A percentile compares a stretch with the other conserved stretches of the same genome.
These are phyloP conservation scores for Adansonia madagascariensis DNA, from an alignment of 441 rosid species.

Conservation along the genomic window DNA sequence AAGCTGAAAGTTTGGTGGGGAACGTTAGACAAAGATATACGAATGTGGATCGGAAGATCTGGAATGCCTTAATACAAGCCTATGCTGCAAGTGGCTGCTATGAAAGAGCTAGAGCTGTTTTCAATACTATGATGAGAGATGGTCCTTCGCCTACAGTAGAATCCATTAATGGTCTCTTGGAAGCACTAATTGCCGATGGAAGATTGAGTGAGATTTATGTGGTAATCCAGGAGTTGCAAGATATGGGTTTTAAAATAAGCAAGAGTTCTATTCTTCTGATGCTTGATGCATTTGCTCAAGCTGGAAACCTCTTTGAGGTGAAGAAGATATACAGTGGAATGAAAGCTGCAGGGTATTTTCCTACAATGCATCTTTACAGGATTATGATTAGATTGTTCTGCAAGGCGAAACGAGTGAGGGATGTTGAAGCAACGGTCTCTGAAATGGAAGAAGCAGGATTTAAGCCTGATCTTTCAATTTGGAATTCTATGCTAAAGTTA, in stretches of 20 bases:
- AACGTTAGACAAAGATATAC: conserved; percentile 59
- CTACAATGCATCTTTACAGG: conserved; percentile 93
- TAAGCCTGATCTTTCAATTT: conserved; percentile 78
- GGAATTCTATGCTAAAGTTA: conserved; percentile 88
- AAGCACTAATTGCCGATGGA: conserved; percentile 73
- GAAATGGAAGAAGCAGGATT: conserved; percentile 94
- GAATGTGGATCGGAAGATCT: conserved; percentile 69
- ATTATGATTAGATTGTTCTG: conserved; percentile 73
- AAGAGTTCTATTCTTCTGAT: conserved; percentile 88
- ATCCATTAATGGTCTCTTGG: conserved; percentile 81
- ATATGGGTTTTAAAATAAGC: conserved; percentile 90
- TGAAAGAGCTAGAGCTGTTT: conserved; percentile 89
- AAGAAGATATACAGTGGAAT: conserved; percentile 91
- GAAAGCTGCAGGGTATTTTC: conserved; percentile 96
- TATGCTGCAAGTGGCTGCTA: conserved; percentile 92
- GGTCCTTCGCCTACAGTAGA: conserved; percentile 95
- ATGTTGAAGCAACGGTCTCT: conserved; percentile 84
- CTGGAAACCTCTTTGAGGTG: conserved; percentile 84
- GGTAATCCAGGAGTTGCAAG: conserved; percentile 90
- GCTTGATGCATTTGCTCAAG: conserved; percentile 85
- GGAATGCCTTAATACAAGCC: conserved; percentile 87
- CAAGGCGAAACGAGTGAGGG: conserved; percentile 77
- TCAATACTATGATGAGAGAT: conserved; percentile 89
- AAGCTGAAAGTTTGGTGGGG: conserved; percentile 88
- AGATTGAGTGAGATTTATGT: conserved; percentile 88